Base-by-base conservation (phyloP, 169 alveolate genomes). In the Plasmodium relictum region DNA sequence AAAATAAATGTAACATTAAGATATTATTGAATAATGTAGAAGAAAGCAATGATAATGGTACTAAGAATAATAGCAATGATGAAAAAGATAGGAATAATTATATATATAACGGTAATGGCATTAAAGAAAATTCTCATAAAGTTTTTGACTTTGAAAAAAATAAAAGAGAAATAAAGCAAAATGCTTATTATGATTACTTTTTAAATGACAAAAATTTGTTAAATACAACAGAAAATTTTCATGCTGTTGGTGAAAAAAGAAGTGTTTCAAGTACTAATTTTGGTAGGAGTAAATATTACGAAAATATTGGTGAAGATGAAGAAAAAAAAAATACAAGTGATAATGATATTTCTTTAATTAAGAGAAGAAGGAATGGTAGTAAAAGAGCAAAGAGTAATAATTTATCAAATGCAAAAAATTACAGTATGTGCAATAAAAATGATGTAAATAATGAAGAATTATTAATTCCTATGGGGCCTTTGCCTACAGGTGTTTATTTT, bases 401-500 rank as follows among this genome's bases (percentile, higher is more conserved):
- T 45, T 44, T 78, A 16, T 22, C 80, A 1, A 73, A 54, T 62
- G 88, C 69, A 42, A 66, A 50, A 37, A 65, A 52, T 72, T 85
- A 87, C 39, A 72, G 56, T 85, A 54, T 54, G 22, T 54, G 14
- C 8, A 54, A 54, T 54, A 65, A 74, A 48, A 69, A 93, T 14
- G 94, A 93, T 59, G 89, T 63, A 2, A 93, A 93, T 3, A 65
- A 80, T 73, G 94, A 89, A 8, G 93, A 92, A 16, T 88, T 93
- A 37, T 44, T 94, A 37, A 92, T 94, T n/a, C 96, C 96, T 5
- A 92, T 92, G 95, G 95, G 95, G 10, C 96, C 97, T 3, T 71
- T 95, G 24, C 98, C 98, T 37, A 96, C 96, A 9, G 98, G 98
- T 31, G 98, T 96, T 8, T 96, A 96, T 76, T 95, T 96, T 52